Percentiles rank a stretch among this genome's conserved stretches.
Evolutionary conservation across 1,284 basidiomycete genomes (phyloP).

Genomic region (Cryptococcus sp.): DNA sequence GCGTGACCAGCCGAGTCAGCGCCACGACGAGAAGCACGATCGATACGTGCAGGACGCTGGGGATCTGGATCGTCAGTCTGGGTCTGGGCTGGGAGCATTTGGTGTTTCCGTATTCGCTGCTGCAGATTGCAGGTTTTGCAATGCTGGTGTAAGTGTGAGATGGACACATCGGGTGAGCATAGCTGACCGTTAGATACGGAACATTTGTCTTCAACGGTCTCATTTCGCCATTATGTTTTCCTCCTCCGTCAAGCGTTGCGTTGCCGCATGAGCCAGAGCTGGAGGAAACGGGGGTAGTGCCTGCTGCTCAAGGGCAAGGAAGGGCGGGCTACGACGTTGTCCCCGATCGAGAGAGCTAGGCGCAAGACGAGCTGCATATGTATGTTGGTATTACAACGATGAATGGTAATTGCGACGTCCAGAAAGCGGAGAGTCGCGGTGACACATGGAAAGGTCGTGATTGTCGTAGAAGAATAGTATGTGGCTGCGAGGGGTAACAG

Average conservation of each 20-base stretch:
- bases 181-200: conserved; percentile 34
- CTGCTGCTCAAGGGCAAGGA: conserved; percentile 26
- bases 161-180: neutral
- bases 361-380: neutral
- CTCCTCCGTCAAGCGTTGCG: conserved; percentile 25
- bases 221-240: conserved; percentile 61
- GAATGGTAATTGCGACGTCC: too few species aligned
- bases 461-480: too few species aligned
- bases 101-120: conserved; percentile 69
- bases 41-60: conserved; percentile 91
- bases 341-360: conserved; percentile 9
- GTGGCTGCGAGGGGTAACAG: too few species aligned
- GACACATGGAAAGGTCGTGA: too few species aligned
- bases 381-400: neutral
- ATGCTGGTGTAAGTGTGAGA: conserved; percentile 69
- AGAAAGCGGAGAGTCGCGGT: too few species aligned
- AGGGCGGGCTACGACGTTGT: conserved; percentile 37
- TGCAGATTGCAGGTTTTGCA: conserved; percentile 85
- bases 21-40: conserved; percentile 84
- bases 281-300: conserved; percentile 34
- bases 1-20: conserved; percentile 82
- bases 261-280: conserved; percentile 38
- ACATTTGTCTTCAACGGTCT: conserved; percentile 61
- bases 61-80: conserved; percentile 70
- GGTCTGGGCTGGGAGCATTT: conserved; percentile 88